phyloP scores from a whole-genome alignment of 257 asterid genomes.

The Handroanthus guayacan region DNA sequence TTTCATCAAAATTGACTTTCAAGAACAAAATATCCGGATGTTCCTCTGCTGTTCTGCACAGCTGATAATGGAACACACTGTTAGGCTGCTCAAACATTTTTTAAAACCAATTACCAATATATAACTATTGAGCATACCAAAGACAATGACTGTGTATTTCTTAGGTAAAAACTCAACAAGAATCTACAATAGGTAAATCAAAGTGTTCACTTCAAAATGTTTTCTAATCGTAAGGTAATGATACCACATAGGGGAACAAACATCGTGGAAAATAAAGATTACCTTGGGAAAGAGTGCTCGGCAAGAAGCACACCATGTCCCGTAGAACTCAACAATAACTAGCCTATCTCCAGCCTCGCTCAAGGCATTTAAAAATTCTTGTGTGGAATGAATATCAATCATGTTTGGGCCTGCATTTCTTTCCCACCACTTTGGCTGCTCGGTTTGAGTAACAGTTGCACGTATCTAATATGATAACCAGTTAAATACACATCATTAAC shows the following conservation, averaged over 20 bases:
- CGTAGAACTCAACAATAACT: conserved; percentile 88
- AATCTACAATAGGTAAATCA: background rate
- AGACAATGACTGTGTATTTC: background rate
- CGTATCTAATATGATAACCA: conserved; percentile 50
- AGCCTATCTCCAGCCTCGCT: conserved; percentile 85
- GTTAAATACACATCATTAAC: conserved; percentile 23
- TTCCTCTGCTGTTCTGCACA: conserved; percentile 80
- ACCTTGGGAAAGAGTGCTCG: conserved; percentile 91
- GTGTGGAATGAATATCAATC: conserved; percentile 86
- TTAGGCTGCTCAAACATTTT: conserved; percentile 2
- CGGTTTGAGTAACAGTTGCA: conserved; percentile 68
- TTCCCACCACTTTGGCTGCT: conserved; percentile 94
- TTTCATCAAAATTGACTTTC: conserved; percentile 88
- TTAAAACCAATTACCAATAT: background rate
- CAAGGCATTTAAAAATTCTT: conserved; percentile 75
- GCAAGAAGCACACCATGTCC: conserved; percentile 98
- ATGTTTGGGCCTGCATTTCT: conserved; percentile 86
- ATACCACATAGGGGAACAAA: background rate
- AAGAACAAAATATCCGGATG: conserved; percentile 79
- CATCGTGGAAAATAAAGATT: conserved; percentile 20
- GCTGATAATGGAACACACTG: conserved; percentile 48
- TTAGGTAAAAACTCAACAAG: conserved; percentile 8
- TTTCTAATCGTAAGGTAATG: background rate
- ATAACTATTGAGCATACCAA: background rate
- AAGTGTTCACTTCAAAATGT: background rate